Percentiles rank a stretch among this genome's conserved stretches.
These are phyloP conservation scores for Podaxis rugospora DNA, from an alignment of 768 basidiomycete genomes.

Conservation along the genomic window DNA sequence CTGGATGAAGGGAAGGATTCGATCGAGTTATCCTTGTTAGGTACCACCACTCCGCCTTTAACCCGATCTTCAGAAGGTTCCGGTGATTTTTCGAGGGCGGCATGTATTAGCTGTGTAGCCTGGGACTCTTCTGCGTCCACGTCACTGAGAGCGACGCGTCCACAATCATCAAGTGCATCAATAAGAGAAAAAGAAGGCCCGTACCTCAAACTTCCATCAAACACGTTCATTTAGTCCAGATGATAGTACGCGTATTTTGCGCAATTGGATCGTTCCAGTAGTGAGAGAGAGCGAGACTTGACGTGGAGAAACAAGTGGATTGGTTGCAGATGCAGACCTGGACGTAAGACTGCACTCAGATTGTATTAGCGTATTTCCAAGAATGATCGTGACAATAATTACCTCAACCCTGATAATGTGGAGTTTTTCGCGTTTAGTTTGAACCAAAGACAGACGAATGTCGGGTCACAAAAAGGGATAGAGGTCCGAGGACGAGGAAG, in stretches of 20 bases:
- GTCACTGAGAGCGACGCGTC: conserved; percentile 28
- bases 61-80: background rate
- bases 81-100: background rate
- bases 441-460: background rate
- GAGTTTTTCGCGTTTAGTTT: background rate
- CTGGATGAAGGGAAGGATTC: conserved; percentile 37
- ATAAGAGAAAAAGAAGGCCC: background rate
- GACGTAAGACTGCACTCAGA: background rate
- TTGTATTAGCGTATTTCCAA: background rate
- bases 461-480: background rate
- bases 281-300: background rate
- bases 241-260: background rate
- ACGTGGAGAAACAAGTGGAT: background rate
- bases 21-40: conserved; percentile 31
- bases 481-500: background rate
- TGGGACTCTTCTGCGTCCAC: conserved; percentile 38
- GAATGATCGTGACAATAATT: background rate
- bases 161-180: background rate
- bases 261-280: background rate
- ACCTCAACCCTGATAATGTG: background rate
- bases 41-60: background rate
- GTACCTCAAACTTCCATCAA: conserved; percentile 24
- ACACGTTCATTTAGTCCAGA: conserved; percentile 28
- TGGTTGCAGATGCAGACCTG: background rate
- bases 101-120: conserved; percentile 38